Evolutionary conservation across 805 yeast genomes (phyloP).

Genomic region (Kazachstania viticola): DNA sequence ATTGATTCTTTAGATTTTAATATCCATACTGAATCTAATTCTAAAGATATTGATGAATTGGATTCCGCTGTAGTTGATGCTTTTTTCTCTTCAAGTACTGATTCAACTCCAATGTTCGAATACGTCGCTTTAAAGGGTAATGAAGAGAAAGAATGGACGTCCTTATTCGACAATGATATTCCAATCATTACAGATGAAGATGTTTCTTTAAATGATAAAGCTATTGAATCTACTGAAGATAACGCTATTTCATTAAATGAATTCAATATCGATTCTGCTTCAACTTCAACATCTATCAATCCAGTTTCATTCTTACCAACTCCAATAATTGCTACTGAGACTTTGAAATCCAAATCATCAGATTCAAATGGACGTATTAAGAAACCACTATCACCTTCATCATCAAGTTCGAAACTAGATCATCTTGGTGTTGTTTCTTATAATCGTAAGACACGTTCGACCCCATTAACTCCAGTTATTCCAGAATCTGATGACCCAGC

Average conservation of each 20-base stretch:
- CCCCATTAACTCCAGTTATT: slow-evolving; percentile 63
- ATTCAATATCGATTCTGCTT: slow-evolving; percentile 3
- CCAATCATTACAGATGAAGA: slow-evolving; percentile 30
- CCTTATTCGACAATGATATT: slow-evolving; percentile 41
- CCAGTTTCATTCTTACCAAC: slow-evolving; percentile 22
- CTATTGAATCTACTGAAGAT: slow-evolving; percentile 10
- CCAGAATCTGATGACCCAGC: slow-evolving; percentile 51
- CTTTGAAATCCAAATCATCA: slow-evolving; percentile 2
- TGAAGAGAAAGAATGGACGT: slow-evolving; percentile 41
- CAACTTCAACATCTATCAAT: slow-evolving; percentile 2
- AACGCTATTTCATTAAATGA: slow-evolving; percentile 1
- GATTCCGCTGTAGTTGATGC: slow-evolving; percentile 57
- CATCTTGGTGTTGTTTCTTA: slow-evolving; percentile 66
- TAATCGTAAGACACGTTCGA: slow-evolving; percentile 63
- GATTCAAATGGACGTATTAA: slow-evolving; percentile 18
- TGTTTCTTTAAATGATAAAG: slow-evolving; percentile 15
- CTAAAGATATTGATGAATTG: slow-evolving; percentile 23
- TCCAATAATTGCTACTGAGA: slow-evolving; percentile 23
- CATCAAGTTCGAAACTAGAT: slow-evolving; percentile 35
- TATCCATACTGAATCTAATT: not conserved
- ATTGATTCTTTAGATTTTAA: not conserved
- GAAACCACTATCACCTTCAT: slow-evolving; percentile 6
- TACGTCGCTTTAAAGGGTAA: slow-evolving; percentile 14
- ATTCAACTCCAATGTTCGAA: slow-evolving; percentile 54
- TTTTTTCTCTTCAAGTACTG: slow-evolving; percentile 28